Percentiles rank a stretch among this genome's conserved stretches.
phyloP scores from a whole-genome alignment of 1,139 yeast genomes.

The Petasospora fabianii region DNA sequence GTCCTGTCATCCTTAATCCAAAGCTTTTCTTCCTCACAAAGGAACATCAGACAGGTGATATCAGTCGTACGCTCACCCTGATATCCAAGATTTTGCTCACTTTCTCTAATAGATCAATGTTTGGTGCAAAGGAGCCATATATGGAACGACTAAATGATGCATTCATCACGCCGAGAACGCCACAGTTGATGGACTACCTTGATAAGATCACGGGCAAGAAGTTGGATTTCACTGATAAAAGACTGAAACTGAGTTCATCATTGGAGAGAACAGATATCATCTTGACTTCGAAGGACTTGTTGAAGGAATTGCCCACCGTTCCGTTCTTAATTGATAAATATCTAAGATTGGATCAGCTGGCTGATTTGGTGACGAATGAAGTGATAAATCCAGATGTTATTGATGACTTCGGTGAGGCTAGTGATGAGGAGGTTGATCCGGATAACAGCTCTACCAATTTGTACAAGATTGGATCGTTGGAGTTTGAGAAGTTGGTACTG shows the following conservation, averaged over 20 bases:
- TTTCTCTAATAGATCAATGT: slow-evolving; percentile 70
- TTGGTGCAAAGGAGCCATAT: slow-evolving; percentile 83
- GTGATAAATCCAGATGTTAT: slow-evolving; percentile 21
- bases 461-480: slow-evolving; percentile 53
- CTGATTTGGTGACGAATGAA: slow-evolving; percentile 38
- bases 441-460: slow-evolving; percentile 24
- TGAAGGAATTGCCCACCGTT: slow-evolving; percentile 61
- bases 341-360: slow-evolving; percentile 56
- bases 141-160: slow-evolving; percentile 59
- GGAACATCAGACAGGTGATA: slow-evolving; percentile 64
- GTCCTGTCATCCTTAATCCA: slow-evolving; percentile 91
- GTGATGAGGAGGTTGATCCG: slow-evolving; percentile 5
- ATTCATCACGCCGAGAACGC: slow-evolving; percentile 56
- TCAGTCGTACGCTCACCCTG: slow-evolving; percentile 75
- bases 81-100: slow-evolving; percentile 81
- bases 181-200: slow-evolving; percentile 62
- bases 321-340: slow-evolving; percentile 69
- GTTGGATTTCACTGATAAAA: slow-evolving; percentile 60
- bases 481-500: slow-evolving; percentile 43
- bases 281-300: slow-evolving; percentile 34
- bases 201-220: slow-evolving; percentile 70
- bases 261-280: slow-evolving; percentile 42
- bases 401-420: slow-evolving; percentile 21
- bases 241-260: slow-evolving; percentile 53
- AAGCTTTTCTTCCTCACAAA: slow-evolving; percentile 72